phyloP scores from a whole-genome alignment of 805 yeast genomes.

The Diddensiella caesifluorescens region DNA sequence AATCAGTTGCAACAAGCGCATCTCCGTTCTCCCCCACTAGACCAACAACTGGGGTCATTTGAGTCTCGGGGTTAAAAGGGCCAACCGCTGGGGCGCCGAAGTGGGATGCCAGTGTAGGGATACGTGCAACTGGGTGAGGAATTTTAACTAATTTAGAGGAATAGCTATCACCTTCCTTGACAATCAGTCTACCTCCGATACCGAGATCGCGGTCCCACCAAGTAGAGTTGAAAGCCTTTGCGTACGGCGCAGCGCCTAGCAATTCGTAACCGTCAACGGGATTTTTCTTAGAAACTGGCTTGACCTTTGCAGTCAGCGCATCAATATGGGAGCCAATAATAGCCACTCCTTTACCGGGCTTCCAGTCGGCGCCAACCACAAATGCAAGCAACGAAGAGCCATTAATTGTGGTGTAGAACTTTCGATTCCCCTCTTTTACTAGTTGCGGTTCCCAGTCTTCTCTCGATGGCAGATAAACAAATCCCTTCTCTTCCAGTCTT shows the following conservation, averaged over 20 bases:
- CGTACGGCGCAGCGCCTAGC: constrained; percentile 79
- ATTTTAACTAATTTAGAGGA: constrained; percentile 35
- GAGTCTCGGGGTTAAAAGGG: constrained; percentile 75
- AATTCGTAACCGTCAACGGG: constrained; percentile 69
- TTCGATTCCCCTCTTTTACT: no score
- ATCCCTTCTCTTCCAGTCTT: constrained; percentile 54
- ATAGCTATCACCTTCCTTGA: constrained; percentile 36
- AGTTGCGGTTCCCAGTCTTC: no score
- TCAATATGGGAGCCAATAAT: constrained; percentile 73
- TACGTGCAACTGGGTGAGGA: constrained; percentile 55
- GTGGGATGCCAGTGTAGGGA: constrained; percentile 84
- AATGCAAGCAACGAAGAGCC: constrained; percentile 69
- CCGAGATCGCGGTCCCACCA: constrained; percentile 90
- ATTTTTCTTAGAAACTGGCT: constrained; percentile 61
- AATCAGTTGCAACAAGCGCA: constrained; percentile 43
- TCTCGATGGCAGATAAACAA: constrained; percentile 60
- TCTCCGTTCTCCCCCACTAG: constrained; percentile 34
- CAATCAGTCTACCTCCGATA: constrained; percentile 70
- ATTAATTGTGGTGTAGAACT: constrained; percentile 63
- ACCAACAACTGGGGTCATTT: constrained; percentile 76
- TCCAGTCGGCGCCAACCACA: constrained; percentile 63
- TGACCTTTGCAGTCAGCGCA: constrained; percentile 60
- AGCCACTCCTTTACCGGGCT: constrained; percentile 56
- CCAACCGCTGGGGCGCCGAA: constrained; percentile 66
- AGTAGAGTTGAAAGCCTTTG: constrained; percentile 46